Evolutionary conservation across 1,284 basidiomycete species (phyloP).

Genomic region (Ganoderma sinense): DNA sequence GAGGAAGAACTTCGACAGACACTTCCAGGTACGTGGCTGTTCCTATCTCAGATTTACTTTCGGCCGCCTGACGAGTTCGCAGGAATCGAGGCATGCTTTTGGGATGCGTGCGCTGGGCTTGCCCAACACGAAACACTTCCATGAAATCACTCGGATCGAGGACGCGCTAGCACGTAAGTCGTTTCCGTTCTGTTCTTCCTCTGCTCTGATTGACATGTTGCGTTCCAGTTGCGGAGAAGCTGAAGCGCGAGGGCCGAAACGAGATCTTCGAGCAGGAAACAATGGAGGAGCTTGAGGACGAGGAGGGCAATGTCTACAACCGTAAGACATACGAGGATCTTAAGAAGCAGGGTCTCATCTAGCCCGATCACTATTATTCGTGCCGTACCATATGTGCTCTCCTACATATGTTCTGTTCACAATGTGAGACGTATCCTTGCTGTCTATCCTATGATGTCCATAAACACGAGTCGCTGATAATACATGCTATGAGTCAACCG

Average conservation of each 20-base stretch:
- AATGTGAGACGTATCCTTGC: constrained; percentile 3
- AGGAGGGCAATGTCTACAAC: constrained; percentile 96
- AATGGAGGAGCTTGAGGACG: constrained; percentile 97
- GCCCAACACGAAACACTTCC: constrained; percentile 99
- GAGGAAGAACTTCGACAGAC: constrained; percentile 94
- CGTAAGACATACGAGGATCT: constrained; percentile 91
- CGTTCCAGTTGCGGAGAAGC: constrained; percentile 87
- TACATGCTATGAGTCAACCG: constrained; percentile 14
- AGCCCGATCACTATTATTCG: constrained; percentile 19
- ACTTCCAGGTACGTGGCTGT: constrained; percentile 73
- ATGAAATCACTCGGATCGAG: constrained; percentile 96
- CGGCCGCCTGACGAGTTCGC: constrained; percentile 17
- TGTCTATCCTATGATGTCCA: constrained; percentile 25
- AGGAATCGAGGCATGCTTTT: constrained; percentile 96
- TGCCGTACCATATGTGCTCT: constrained; percentile 5
- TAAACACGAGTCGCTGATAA: constrained; percentile 9
- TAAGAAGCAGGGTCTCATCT: constrained; percentile 91
- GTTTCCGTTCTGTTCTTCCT: background rate
- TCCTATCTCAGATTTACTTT: background rate
- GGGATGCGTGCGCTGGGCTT: constrained; percentile 98
- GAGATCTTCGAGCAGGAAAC: constrained; percentile 92
- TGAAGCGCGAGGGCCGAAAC: constrained; percentile 92
- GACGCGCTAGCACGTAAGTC: constrained; percentile 91
- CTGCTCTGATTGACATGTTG: background rate
- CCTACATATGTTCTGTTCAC: background rate